Conservation (phyloP, 2,329 filamentous ascomycete species). For the Clarireedia monteithiana region DNA sequence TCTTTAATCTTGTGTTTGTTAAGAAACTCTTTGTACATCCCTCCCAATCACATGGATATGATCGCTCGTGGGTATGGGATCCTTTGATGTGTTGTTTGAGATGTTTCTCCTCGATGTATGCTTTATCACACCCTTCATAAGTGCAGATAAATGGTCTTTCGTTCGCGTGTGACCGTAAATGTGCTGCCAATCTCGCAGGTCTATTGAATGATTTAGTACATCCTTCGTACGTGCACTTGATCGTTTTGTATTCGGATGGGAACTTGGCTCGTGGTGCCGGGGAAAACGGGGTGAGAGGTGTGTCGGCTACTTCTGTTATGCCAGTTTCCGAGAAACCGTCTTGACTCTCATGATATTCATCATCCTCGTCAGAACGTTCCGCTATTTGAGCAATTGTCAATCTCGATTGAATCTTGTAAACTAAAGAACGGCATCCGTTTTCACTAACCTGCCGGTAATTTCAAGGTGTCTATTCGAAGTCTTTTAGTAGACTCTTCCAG, state of each 20-base stretch:
- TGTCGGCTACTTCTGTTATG: constrained; percentile 31
- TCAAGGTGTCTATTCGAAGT: constrained; percentile 13
- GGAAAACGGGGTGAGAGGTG: constrained; percentile 43
- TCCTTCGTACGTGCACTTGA: constrained; percentile 63
- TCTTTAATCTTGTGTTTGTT: constrained; percentile 67
- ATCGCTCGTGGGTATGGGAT: constrained; percentile 64
- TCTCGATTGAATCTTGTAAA: background rate
- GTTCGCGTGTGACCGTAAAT: constrained; percentile 78
- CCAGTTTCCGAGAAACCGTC: constrained; percentile 27
- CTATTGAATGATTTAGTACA: constrained; percentile 85
- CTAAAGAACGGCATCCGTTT: constrained; percentile 9
- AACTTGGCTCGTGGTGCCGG: constrained; percentile 42
- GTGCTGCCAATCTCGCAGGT: constrained; percentile 69
- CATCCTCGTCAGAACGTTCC: constrained; percentile 34
- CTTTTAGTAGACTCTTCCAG: constrained; percentile 19
- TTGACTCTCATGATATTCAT: constrained; percentile 30
- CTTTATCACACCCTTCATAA: constrained; percentile 66
- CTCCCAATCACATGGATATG: constrained; percentile 62
- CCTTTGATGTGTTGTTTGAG: constrained; percentile 79
- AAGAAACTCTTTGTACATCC: constrained; percentile 76
- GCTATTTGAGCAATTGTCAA: constrained; percentile 2
- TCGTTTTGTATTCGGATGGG: constrained; percentile 68
- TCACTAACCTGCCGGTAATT: constrained; percentile 7
- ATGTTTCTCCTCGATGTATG: constrained; percentile 81
- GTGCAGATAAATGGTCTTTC: constrained; percentile 72